phyloP scores from a whole-genome alignment of 2,329 filamentous ascomycete genomes.

The Alternaria arbusti region DNA sequence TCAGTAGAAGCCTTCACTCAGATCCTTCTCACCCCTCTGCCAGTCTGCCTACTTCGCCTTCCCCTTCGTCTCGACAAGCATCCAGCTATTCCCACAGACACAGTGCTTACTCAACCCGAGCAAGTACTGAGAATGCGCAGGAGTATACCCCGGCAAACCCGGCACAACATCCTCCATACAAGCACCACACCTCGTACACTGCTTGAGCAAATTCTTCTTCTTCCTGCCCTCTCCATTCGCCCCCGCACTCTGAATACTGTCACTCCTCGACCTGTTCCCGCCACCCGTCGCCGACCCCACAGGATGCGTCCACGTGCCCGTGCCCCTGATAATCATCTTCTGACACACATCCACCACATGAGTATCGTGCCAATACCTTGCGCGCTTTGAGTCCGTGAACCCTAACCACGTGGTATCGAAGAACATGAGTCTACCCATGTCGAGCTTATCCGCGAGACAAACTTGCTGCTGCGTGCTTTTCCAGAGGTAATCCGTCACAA shows the following conservation, averaged over 20 bases:
- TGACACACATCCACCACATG: constrained; percentile 65
- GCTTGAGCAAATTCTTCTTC: constrained; percentile 40
- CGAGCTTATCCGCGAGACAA: constrained; percentile 64
- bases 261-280: constrained; percentile 18
- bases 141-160: constrained; percentile 38
- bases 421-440: constrained; percentile 74
- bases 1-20: neutral
- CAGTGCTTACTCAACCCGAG: constrained; percentile 49
- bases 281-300: constrained; percentile 3
- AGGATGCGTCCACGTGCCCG: constrained; percentile 35
- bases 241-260: constrained; percentile 25
- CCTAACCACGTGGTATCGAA: constrained; percentile 74
- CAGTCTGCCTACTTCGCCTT: constrained; percentile 4
- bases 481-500: constrained; percentile 53
- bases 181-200: constrained; percentile 55
- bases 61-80: constrained; percentile 38
- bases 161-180: constrained; percentile 55
- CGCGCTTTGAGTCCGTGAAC: constrained; percentile 64
- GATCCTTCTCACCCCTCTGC: neutral
- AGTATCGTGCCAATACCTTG: constrained; percentile 65
- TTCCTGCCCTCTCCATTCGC: constrained; percentile 12
- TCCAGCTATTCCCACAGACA: constrained; percentile 48
- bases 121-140: constrained; percentile 42
- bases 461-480: constrained; percentile 42
- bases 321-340: constrained; percentile 54